Evolutionary conservation across 495 filamentous ascomycete genomes (phyloP), one percentile per base, ranked within the genome.

Genomic region (Penicillium crystallinum): DNA sequence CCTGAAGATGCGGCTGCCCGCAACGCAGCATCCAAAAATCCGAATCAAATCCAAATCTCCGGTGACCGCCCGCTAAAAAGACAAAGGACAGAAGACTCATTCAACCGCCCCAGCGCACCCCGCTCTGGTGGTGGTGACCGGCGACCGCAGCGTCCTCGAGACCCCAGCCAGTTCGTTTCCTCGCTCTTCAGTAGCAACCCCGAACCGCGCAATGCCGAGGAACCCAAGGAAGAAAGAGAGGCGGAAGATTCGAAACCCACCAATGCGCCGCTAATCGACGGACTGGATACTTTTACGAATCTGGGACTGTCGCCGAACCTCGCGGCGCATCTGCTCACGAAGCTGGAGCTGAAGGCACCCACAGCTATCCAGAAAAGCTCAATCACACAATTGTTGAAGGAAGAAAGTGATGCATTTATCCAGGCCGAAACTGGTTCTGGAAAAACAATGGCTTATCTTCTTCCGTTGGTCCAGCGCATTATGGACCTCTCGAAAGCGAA

Each of bases 391-490:
- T 66, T 98, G 29, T 69, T 95, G 51, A 87, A 84, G 46, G 86
- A 88, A 37, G 87, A 96, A 59, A 82, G 77, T 34, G 93, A 98
- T 75, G 93, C 92, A 14, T 97, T 97, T 63, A 86, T 98, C 22
- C 93, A 97, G 66, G 95, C 95, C 12, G 87, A 98, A 69, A 98
- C 93, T 0, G 93, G 93, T 29, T 98, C 95, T 0, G 93, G 93
- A 63, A 98, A 98, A 70, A 98, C 93, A 4, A 69, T 98, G 42
- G 91, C 93, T 30, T 98, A 97, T 65, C 76, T 97, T 9, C 67
- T 98, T 5, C 93, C 93, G 1, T 88, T 98, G 33, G 84, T 97
- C 15, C 85, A 98, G 57, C 77, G 89, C 37, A 88, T 98, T 43
- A 85, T 95, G 73, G 72, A 79, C 10, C 72, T 96, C 19, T 90